phyloP scores from a whole-genome alignment of 306 rosid genomes.

The Castanea crenata region DNA sequence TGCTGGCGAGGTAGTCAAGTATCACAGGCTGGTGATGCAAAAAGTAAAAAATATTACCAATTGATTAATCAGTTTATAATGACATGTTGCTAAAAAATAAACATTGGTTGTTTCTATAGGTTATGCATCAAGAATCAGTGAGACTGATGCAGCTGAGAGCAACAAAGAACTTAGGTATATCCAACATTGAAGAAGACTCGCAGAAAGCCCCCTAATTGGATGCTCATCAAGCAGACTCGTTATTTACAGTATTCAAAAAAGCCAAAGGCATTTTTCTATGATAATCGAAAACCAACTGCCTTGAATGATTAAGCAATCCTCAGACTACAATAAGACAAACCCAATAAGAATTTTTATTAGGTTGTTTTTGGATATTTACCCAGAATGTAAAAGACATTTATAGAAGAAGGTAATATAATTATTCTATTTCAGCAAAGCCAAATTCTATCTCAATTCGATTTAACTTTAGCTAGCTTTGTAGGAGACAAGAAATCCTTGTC shows the following conservation, averaged over 20 bases:
- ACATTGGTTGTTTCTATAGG: not conserved
- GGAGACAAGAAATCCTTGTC: not conserved
- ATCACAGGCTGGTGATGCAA: constrained; percentile 81
- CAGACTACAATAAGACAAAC: not conserved
- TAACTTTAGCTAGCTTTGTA: not conserved
- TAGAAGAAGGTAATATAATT: not conserved
- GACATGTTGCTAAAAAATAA: not conserved
- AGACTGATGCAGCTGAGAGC: not conserved
- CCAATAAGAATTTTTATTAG: no score
- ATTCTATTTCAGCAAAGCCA: not conserved
- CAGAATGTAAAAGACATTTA: not conserved
- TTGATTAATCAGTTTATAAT: constrained; percentile 16
- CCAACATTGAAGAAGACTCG: not conserved
- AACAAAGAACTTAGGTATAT: not conserved
- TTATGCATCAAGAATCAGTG: not conserved
- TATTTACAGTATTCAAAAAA: not conserved
- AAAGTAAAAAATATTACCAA: constrained; percentile 25
- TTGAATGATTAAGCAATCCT: not conserved
- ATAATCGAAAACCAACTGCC: not conserved
- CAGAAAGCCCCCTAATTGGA: not conserved
- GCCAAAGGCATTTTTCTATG: not conserved
- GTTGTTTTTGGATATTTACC: no score
- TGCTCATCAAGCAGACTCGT: not conserved
- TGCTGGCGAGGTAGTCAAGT: constrained; percentile 98
- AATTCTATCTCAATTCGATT: not conserved